phyloP scores from a whole-genome alignment of 1,284 basidiomycete genomes.

The Serendipita sp. region DNA sequence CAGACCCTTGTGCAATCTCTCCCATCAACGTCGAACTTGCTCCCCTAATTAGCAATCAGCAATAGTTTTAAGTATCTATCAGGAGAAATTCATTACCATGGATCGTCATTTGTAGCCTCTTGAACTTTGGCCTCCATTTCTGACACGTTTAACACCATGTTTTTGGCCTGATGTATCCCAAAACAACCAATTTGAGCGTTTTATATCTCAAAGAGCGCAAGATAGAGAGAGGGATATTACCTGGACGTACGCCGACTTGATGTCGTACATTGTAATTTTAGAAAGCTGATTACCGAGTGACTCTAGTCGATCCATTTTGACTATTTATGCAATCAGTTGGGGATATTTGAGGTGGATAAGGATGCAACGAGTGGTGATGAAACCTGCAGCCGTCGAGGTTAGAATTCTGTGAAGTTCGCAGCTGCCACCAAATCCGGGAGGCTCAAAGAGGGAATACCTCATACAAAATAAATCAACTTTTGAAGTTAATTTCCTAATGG shows the following conservation, averaged over 20 bases:
- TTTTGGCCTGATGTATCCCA: conserved; percentile 51
- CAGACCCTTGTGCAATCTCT: conserved; percentile 90
- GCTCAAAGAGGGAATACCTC: too few relatives aligned
- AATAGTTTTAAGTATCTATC: not conserved
- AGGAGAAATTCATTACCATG: conserved; percentile 51
- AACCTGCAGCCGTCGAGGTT: too few relatives aligned
- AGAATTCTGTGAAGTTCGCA: too few relatives aligned
- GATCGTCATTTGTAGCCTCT: conserved; percentile 96
- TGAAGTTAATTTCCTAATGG: too few relatives aligned
- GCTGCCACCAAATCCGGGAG: too few relatives aligned
- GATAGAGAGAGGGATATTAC: conserved; percentile 25
- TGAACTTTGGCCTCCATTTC: conserved; percentile 97
- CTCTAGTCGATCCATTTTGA: conserved; percentile 33
- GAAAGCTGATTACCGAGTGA: conserved; percentile 53
- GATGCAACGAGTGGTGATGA: too few relatives aligned
- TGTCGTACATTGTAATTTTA: conserved; percentile 76
- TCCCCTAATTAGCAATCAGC: conserved; percentile 46
- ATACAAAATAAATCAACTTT: too few relatives aligned
- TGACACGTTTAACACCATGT: conserved; percentile 84
- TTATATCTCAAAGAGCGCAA: not conserved
- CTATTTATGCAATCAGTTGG: not conserved
- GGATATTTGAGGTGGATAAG: too few relatives aligned
- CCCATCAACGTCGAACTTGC: conserved; percentile 97
- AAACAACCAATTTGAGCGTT: not conserved
- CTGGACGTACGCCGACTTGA: conserved; percentile 89